Base-by-base conservation (phyloP, 495 filamentous ascomycete genomes). In the Annulohypoxylon moriforme region DNA sequence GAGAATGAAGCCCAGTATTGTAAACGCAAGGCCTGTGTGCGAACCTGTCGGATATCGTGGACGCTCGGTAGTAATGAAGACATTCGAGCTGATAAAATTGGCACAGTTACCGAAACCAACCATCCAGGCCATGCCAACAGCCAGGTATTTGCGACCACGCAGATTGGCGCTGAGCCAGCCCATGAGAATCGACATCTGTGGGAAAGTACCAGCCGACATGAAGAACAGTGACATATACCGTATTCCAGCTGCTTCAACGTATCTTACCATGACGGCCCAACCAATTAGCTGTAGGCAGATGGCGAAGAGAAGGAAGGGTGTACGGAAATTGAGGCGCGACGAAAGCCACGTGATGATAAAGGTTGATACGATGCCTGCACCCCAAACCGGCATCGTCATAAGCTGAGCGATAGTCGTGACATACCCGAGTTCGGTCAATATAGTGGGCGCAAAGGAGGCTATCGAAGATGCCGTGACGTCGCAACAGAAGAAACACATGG, bases 141-240 rank as follows among this genome's bases (percentile, higher is more conserved):
- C 85, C 16, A 87, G 82, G 65, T 89, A 88, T 64, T 87, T 89
- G 69, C 86, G 86, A 16, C 87, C 86, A 4, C 83, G 82, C 3
- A 89, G 81, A 34, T 76, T 76, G 18, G 74, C 67, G 29, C 74
- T 66, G 11, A 76, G 64, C 74, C 71, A 76, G 14, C 67, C 60
- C 71, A 74, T 73, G 13, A 70, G 50, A 20, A 74, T 76, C 14
- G 74, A 47, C 71, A 76, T 74, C 60, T 76, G 71, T 4, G 74
- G 71, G 56, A 69, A 71, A 20, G 74, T 73, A 3, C 74, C 74
- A 10, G 60, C 59, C 0, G 69, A 18, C 74, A 73, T 76, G 47
- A 76, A 68, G 53, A 73, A 76, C 8, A 71, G 55, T 1, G 74
- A 63, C 18, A 73, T 1, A 27, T 76, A 76, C 11, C 73, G 69